Base-by-base conservation (phyloP, 2,329 filamentous ascomycete species). In the Colletotrichum sp. region DNA sequence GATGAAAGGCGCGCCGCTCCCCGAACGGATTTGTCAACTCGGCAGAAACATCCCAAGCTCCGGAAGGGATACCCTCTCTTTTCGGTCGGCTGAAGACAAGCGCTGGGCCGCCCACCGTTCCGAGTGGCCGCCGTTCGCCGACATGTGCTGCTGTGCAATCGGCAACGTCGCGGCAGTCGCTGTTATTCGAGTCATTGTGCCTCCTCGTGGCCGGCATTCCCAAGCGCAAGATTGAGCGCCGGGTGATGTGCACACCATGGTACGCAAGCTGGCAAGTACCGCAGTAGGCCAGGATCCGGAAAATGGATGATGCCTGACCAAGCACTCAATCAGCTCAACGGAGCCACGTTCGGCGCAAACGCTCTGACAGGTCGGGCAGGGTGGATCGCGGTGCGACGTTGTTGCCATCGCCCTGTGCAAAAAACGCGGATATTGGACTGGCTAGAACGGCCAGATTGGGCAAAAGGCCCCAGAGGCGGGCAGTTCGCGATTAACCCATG, bases 261-360 rank as follows among this genome's bases (percentile, higher is more conserved):
- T 59, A 65, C 64, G 70, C 63, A 61, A 61, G 63, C 39, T 62
- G 39, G 13, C 57, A 22, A 29, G 15, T 16, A n/a, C 39, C 19
- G 39, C 39, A 44, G 39, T 44, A 44, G 16, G 36, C 57, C 70
- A 73, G 69, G 73, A 27, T 73, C 13, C n/a, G 19, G 11, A 39
- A 49, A 63, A 73, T 73, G 73, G 64, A 44, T 65, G 39, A 76
- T 73, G 70, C 73, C 64, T 76, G 70, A 59, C 71, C 39, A 36
- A 52, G 73, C 59, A 63, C 25, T 72, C 44, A 36, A 61, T 64
- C 64, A 64, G 34, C 39, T 27, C 55, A 59, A 34, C 63, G 59
- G 72, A 68, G 66, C 64, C 36, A 30, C 57, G 29, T 69, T 73
- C 70, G 69, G 69, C 57, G 73, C 73, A 34, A 69, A 64, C 70